These are phyloP conservation scores for Geotrichum ghanense DNA, from an alignment of 805 yeast genomes.

Conservation along the genomic window DNA sequence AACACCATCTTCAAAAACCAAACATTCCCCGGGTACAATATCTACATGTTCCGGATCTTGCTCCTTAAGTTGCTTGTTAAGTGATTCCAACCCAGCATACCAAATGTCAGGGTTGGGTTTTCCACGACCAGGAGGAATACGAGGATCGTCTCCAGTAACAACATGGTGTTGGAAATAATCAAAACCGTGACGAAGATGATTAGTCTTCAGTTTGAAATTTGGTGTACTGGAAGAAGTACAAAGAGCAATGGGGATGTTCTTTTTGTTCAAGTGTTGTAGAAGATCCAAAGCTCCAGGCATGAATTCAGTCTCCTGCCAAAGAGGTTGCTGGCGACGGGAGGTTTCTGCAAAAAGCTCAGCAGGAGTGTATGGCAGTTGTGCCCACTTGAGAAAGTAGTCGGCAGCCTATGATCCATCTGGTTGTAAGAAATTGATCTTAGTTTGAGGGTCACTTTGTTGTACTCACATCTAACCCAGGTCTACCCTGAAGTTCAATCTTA, in stretches of 20 bases:
- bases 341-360: conserved; percentile 50
- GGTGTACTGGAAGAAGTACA: conserved; percentile 71
- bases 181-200: conserved; percentile 51
- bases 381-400: conserved; percentile 51
- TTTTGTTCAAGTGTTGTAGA: conserved; percentile 38
- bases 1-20: conserved; percentile 91
- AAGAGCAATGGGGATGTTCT: conserved; percentile 67
- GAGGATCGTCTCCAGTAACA: conserved; percentile 80
- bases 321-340: conserved; percentile 37
- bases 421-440: too few relatives aligned
- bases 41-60: conserved; percentile 24
- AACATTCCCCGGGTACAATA: conserved; percentile 64
- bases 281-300: conserved; percentile 81
- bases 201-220: conserved; percentile 64
- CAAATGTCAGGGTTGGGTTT: conserved; percentile 93
- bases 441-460: conserved; percentile 12
- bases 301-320: conserved; percentile 56
- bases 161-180: conserved; percentile 53
- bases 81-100: conserved; percentile 61
- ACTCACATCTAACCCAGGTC: conserved; percentile 57
- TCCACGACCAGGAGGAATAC: conserved; percentile 77
- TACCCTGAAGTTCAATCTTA: conserved; percentile 78
- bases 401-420: conserved; percentile 32
- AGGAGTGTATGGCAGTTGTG: conserved; percentile 53
- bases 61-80: conserved; percentile 44